phyloP scores from a whole-genome alignment of 345 rosid species.

The Murraya paniculata region DNA sequence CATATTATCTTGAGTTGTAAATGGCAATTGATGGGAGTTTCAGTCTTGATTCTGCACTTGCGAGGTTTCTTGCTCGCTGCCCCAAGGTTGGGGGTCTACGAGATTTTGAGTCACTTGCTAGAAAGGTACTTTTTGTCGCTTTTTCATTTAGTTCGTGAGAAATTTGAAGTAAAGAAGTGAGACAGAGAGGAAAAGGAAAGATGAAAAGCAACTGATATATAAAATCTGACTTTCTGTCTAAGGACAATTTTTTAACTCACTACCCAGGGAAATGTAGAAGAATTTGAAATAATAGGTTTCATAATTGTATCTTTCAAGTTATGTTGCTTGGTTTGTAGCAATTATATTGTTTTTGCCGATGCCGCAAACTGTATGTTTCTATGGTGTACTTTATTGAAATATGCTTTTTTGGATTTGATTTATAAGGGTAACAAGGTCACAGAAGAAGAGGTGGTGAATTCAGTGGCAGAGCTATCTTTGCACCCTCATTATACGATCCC shows the following conservation, averaged over 20 bases:
- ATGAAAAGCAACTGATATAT: background rate
- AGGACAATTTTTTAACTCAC: background rate
- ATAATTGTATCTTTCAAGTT: background rate
- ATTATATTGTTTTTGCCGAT: background rate
- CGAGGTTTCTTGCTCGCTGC: conserved; percentile 62
- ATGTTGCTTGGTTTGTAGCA: background rate
- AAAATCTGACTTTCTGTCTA: background rate
- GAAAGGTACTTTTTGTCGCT: conserved; percentile 30
- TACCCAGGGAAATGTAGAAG: background rate
- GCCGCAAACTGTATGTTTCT: background rate
- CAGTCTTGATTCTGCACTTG: conserved; percentile 45
- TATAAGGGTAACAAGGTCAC: conserved; percentile 45
- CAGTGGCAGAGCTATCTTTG: conserved; percentile 55
- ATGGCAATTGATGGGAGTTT: conserved; percentile 83
- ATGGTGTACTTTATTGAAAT: background rate
- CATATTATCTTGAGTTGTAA: conserved; percentile 7
- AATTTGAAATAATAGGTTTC: background rate
- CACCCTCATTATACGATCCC: conserved; percentile 68
- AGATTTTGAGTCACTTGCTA: conserved; percentile 31
- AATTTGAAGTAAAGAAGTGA: background rate
- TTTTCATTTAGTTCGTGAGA: background rate
- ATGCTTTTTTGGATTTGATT: conserved; percentile 5
- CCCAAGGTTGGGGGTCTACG: conserved; percentile 43
- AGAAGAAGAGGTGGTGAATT: conserved; percentile 58
- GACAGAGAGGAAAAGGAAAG: background rate